These are phyloP conservation scores for Leersia perrieri DNA, from an alignment of 176 grass and related monocot genomes.

Conservation along the genomic window DNA sequence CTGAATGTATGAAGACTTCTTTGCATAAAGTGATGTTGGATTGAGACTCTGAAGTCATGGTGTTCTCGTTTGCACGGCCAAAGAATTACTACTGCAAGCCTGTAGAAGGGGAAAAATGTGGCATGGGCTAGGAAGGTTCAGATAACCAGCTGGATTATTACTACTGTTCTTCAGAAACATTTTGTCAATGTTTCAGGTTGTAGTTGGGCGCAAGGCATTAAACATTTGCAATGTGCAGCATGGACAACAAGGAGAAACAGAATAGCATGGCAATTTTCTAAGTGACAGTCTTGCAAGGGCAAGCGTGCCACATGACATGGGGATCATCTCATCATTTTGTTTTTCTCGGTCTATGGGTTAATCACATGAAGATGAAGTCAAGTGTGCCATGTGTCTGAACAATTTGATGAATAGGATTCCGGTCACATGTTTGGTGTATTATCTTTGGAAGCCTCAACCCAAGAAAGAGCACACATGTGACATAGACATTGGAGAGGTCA, in stretches of 20 bases:
- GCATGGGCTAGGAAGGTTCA: not conserved
- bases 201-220: not conserved
- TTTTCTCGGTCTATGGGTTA: not conserved
- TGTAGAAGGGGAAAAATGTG: not conserved
- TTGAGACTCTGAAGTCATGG: not conserved
- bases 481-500: too few relatives aligned
- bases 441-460: not conserved
- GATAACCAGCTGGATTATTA: not conserved
- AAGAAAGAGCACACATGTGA: not conserved
- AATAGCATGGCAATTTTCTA: not conserved
- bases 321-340: conserved; percentile 8
- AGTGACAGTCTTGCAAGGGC: not conserved
- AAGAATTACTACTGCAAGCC: not conserved
- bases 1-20: not conserved
- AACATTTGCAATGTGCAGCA: not conserved
- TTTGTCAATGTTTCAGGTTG: not conserved
- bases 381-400: not conserved
- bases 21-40: not conserved
- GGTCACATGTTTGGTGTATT: not conserved
- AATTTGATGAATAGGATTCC: not conserved
- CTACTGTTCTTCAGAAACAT: not conserved
- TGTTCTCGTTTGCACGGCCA: not conserved
- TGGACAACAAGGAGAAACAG: not conserved
- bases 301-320: conserved; percentile 17
- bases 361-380: not conserved